Percentiles rank a stretch among this genome's conserved stretches.
Evolutionary conservation across 129 eudicot species (phyloP).

Genomic region (Logfia minima): DNA sequence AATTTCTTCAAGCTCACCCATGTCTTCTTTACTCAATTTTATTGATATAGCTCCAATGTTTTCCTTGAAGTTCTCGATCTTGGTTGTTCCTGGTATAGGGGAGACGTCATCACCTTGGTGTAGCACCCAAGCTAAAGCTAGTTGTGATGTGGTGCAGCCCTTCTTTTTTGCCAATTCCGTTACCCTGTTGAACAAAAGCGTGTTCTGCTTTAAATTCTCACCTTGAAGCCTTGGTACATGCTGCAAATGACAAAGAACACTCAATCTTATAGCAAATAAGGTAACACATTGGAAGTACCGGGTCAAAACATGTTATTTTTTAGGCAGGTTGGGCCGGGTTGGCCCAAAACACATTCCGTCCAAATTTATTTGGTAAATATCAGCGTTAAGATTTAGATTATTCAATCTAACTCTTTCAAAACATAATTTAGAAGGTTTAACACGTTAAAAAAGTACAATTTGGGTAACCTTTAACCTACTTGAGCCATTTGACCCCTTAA

Average conservation of each 20-base stretch:
- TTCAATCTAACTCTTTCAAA: neutral
- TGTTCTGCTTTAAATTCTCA: conserved; percentile 42
- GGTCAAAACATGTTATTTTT: neutral
- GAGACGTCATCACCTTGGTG: conserved; percentile 52
- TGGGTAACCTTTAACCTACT: no score
- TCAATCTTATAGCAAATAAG: neutral
- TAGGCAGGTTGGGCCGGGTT: neutral
- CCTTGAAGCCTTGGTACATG: conserved; percentile 45
- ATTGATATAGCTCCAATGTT: conserved; percentile 43
- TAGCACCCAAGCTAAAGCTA: conserved; percentile 63
- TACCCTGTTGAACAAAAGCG: conserved; percentile 32
- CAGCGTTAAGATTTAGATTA: neutral
- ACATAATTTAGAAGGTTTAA: no score
- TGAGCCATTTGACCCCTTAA: neutral
- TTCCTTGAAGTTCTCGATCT: conserved; percentile 37
- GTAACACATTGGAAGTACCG: neutral
- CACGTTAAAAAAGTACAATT: no score
- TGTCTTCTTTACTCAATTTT: conserved; percentile 32
- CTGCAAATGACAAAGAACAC: conserved; percentile 15
- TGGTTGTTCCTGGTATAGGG: conserved; percentile 53
- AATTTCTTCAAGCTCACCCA: conserved; percentile 38
- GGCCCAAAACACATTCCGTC: neutral
- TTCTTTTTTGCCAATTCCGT: conserved; percentile 38
- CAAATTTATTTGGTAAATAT: neutral
- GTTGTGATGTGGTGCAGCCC: conserved; percentile 52